Base-by-base conservation (phyloP, 495 filamentous ascomycete species). In the Cenococcum geophilum region DNA sequence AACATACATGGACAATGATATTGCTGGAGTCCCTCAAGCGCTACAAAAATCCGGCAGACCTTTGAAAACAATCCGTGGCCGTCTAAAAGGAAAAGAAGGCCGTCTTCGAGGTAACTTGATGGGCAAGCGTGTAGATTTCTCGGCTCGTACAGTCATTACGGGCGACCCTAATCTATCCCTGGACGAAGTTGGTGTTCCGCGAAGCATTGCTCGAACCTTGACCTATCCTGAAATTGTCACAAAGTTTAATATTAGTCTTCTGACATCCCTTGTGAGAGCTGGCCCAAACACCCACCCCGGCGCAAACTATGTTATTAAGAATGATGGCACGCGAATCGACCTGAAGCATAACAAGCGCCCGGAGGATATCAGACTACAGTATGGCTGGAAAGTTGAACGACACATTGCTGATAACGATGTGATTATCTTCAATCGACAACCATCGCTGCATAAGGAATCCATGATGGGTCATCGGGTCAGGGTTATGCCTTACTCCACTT, bases 81-180 rank as follows among this genome's bases (percentile, higher is more conserved):
- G 93, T 76, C 76, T 99, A 66, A 99, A 99, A 80, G 93, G 95
- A 58, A 99, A 99, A 71, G 93, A 99, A 74, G 93, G 93, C 69
- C 89, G 93, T 76, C 80, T 99, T 16, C 89, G 93, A 73, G 93
- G 95, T 68, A 99, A 97, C 71, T 80, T 97, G 77, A 98, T 98
- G 93, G 93, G 93, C 43, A 99, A 99, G 76, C 93, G 93, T 81
- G 93, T 99, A 35, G 93, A 99, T 70, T 99, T 99, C 74, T 99
- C 93, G 0, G 95, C 93, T 18, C 95, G 93, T 85, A 99, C 93
- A 27, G 93, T 99, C 74, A 98, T 97, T 71, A 98, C 93, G 57
- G 93, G 93, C 73, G 93, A 99, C 72, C 95, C 93, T 18, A 97
- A 97, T 68, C 78, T 97, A 63, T 95, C 90, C 23, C 80, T 99